A percentile compares a stretch with the other conserved stretches of the same genome.
These are phyloP conservation scores for Diplodia scrobiculata DNA, from an alignment of 2,329 filamentous ascomycete genomes.

Conservation along the genomic window DNA sequence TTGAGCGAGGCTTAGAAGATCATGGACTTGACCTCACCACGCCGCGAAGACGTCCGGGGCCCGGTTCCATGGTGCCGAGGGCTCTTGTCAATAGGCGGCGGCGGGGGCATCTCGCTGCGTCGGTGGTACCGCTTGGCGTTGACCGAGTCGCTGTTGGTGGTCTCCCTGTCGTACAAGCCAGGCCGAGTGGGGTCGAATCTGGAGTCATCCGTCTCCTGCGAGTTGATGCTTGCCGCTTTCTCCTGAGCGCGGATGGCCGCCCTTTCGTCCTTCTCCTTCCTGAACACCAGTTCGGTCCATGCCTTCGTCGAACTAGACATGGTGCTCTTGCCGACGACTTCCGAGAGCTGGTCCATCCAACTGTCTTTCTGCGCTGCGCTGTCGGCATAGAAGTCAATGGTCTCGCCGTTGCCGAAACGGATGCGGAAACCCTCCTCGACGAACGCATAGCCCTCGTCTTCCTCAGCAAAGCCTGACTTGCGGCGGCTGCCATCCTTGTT, in stretches of 20 bases:
- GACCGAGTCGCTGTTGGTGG: constrained; percentile 28
- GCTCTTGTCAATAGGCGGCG: constrained; percentile 40
- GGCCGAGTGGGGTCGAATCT: constrained; percentile 31
- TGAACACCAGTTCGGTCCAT: constrained; percentile 65
- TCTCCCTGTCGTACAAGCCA: constrained; percentile 33
- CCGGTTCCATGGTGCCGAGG: constrained; percentile 31
- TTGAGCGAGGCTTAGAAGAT: constrained; percentile 39
- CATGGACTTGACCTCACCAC: constrained; percentile 49
- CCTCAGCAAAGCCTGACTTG: constrained; percentile 93
- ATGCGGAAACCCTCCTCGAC: constrained; percentile 99
- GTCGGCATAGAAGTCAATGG: constrained; percentile 98
- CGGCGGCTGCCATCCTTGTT: constrained; percentile 77
- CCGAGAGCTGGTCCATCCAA: constrained; percentile 87
- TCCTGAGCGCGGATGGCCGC: constrained; percentile 32
- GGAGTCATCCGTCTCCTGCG: constrained; percentile 40
- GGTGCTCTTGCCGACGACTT: constrained; percentile 63
- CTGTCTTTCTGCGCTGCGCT: constrained; percentile 82
- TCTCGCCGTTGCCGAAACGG: constrained; percentile 95
- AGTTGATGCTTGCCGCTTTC: constrained; percentile 34
- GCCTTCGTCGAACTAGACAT: constrained; percentile 52
- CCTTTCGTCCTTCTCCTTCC: constrained; percentile 46
- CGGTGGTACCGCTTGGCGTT: constrained; percentile 35
- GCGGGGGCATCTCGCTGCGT: constrained; percentile 36
- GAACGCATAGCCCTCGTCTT: constrained; percentile 99
- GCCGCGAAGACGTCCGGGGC: constrained; percentile 30